A percentile compares a stretch with the other conserved stretches of the same genome.
Conservation (phyloP, 371 early-diverging fungal genomes). For the Circinella minor region DNA sequence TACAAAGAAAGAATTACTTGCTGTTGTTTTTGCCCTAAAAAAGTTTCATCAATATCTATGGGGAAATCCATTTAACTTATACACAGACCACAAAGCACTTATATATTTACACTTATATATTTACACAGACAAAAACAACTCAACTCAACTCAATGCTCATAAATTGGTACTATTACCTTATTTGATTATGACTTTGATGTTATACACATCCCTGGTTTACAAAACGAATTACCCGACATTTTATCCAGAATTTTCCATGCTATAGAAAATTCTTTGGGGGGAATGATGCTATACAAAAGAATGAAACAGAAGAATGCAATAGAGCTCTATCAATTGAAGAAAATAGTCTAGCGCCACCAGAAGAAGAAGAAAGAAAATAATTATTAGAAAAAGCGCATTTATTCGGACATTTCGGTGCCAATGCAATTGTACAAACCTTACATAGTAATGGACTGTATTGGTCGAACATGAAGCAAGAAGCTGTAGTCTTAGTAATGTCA, state of each 20-base stretch:
- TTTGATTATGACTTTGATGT: constrained; percentile 12
- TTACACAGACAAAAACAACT: constrained; percentile 18
- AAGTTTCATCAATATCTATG: constrained; percentile 33
- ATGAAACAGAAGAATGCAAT: neutral
- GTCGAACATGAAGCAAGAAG: constrained; percentile 24
- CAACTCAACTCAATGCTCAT: constrained; percentile 14
- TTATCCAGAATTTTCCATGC: constrained; percentile 15
- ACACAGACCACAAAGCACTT: constrained; percentile 29
- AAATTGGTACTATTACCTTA: constrained; percentile 22
- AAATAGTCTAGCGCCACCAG: constrained; percentile 4
- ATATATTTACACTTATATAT: constrained; percentile 18
- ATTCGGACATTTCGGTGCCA: constrained; percentile 28
- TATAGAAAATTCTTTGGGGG: neutral
- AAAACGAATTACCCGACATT: constrained; percentile 9
- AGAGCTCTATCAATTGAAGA: neutral
- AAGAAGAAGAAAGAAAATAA: constrained; percentile 13
- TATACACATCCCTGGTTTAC: constrained; percentile 14
- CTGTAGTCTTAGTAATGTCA: constrained; percentile 7
- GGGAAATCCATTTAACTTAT: constrained; percentile 23
- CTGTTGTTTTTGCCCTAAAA: constrained; percentile 16
- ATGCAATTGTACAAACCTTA: constrained; percentile 21
- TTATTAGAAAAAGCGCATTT: constrained; percentile 20
- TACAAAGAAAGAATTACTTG: constrained; percentile 23
- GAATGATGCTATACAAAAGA: neutral
- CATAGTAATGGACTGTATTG: constrained; percentile 23